These are phyloP conservation scores for Lignosus rhinocerotis DNA, from an alignment of 1,284 basidiomycete genomes.

Conservation along the genomic window DNA sequence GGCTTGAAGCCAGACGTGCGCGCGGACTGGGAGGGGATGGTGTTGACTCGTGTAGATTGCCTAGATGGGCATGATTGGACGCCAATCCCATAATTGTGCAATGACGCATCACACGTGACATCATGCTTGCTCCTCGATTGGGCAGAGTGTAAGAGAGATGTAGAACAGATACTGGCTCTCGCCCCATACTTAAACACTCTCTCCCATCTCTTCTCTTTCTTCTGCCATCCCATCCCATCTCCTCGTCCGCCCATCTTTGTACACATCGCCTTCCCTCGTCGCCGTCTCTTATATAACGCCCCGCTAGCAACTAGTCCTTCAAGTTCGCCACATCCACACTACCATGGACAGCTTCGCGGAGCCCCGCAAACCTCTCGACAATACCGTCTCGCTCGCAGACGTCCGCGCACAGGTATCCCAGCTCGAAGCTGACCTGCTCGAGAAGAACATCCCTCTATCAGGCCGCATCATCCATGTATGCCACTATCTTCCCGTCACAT, in stretches of 20 bases:
- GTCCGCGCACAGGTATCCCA: conserved; percentile 59
- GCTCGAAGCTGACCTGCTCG: conserved; percentile 71
- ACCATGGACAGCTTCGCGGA: conserved; percentile 51
- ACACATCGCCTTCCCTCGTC: not conserved
- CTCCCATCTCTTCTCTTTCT: not conserved
- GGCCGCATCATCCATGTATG: conserved; percentile 88
- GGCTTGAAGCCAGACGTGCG: not conserved
- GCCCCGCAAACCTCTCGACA: conserved; percentile 39
- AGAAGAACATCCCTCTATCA: conserved; percentile 70
- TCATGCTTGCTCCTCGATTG: conserved; percentile 13
- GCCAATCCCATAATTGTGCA: conserved; percentile 3
- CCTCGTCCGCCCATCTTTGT: not conserved
- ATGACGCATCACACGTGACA: conserved; percentile 22
- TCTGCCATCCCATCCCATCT: conserved; percentile 1
- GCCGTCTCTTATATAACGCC: not conserved
- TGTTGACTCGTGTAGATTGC: conserved; percentile 16
- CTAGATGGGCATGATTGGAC: conserved; percentile 11
- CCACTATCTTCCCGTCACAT: conserved; percentile 76
- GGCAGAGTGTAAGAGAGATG: conserved; percentile 20
- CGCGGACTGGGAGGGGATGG: conserved; percentile 15
- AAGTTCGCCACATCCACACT: not conserved
- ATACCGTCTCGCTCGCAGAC: conserved; percentile 46
- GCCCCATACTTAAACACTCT: conserved; percentile 8
- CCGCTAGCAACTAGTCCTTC: not conserved
- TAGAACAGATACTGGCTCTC: conserved; percentile 11